Evolutionary conservation across 192 early-diverging fungal species (phyloP).

Genomic region (Funneliformis mosseae): DNA sequence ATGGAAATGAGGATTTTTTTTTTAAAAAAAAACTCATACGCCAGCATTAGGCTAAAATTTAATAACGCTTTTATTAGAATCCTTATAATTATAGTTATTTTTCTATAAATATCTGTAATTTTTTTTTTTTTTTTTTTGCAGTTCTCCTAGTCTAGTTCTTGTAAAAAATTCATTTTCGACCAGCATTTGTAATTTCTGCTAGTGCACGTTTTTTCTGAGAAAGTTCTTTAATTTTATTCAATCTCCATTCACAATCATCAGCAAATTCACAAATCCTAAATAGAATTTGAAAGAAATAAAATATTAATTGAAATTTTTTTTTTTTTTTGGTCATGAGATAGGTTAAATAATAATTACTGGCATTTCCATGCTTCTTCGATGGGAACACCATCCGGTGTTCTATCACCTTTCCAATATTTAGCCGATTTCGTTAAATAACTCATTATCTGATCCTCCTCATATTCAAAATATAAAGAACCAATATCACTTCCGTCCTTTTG

Average conservation of each 20-base stretch:
- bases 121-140: too few species aligned
- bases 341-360: neutral
- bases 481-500: constrained; percentile 14
- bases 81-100: too few species aligned
- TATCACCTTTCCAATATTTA: constrained; percentile 25
- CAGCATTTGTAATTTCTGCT: neutral
- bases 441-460: constrained; percentile 1
- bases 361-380: constrained; percentile 35
- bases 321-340: neutral
- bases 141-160: too few species aligned
- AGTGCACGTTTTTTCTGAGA: neutral
- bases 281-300: neutral
- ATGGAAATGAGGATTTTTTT: too few species aligned
- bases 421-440: neutral
- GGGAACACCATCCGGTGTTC: constrained; percentile 12
- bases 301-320: neutral
- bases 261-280: constrained; percentile 25
- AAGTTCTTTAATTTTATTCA: constrained; percentile 11
- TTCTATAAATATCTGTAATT: too few species aligned
- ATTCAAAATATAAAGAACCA: neutral
- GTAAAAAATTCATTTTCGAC: neutral
- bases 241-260: constrained; percentile 30
- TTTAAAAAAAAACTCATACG: too few species aligned
- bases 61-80: too few species aligned
- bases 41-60: too few species aligned